Evolutionary conservation across 805 yeast genomes (phyloP).

Genomic region (Metschnikowia similis): DNA sequence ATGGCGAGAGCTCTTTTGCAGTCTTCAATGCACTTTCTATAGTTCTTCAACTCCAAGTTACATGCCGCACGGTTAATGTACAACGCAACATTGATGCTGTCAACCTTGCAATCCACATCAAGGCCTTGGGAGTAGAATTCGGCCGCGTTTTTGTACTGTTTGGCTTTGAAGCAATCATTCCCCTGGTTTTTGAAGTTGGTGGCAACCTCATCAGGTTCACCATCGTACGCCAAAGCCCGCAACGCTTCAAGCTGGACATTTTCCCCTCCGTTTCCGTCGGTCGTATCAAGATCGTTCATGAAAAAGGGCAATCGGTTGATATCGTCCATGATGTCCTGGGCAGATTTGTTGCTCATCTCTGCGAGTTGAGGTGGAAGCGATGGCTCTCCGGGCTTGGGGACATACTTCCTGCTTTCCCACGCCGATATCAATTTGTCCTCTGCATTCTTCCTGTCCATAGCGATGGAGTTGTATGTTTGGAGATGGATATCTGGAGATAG

Average conservation of each 20-base stretch:
- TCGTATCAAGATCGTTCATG: constrained; percentile 81
- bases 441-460: constrained; percentile 8
- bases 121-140: constrained; percentile 77
- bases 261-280: constrained; percentile 73
- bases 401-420: constrained; percentile 39
- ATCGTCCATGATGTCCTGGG: constrained; percentile 74
- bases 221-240: constrained; percentile 88
- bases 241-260: constrained; percentile 80
- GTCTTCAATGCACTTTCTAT: constrained; percentile 81
- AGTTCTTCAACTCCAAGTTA: constrained; percentile 79
- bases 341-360: constrained; percentile 54
- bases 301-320: constrained; percentile 86
- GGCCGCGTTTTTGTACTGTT: constrained; percentile 71
- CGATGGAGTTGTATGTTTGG: no score
- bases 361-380: constrained; percentile 79
- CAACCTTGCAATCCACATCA: constrained; percentile 59
- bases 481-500: no score
- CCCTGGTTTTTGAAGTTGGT: constrained; percentile 89
- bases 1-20: constrained; percentile 64
- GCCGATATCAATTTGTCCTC: constrained; percentile 28
- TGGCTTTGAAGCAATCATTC: constrained; percentile 73
- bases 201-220: constrained; percentile 91
- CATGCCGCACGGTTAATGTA: constrained; percentile 87
- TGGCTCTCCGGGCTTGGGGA: constrained; percentile 58
- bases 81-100: constrained; percentile 55